Percentiles rank a stretch among this genome's conserved stretches.
Evolutionary conservation across 805 yeast genomes (phyloP).

Genomic region (Hyphopichia homilentoma): DNA sequence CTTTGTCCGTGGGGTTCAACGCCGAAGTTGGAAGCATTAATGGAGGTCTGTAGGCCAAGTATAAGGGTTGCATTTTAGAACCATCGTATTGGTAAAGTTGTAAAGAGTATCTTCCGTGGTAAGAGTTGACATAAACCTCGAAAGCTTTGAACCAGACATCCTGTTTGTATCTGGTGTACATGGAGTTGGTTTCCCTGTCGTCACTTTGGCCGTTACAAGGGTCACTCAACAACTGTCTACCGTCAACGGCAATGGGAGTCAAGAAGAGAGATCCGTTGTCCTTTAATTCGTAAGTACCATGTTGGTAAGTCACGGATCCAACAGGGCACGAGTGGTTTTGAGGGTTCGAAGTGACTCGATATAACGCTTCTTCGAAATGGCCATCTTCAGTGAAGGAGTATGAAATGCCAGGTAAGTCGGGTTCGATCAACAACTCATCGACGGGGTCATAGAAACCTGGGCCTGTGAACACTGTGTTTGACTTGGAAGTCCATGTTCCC

Average conservation of each 20-base stretch:
- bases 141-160: slow-evolving; percentile 55
- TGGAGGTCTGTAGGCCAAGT: slow-evolving; percentile 90
- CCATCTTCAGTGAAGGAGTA: slow-evolving; percentile 94
- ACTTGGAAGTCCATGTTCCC: slow-evolving; percentile 96
- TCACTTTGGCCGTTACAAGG: slow-evolving; percentile 74
- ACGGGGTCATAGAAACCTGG: slow-evolving; percentile 96
- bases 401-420: slow-evolving; percentile 91
- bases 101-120: slow-evolving; percentile 79
- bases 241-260: slow-evolving; percentile 80
- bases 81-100: slow-evolving; percentile 79
- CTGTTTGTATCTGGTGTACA: slow-evolving; percentile 72
- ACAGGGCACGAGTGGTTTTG: slow-evolving; percentile 75
- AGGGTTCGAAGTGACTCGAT: slow-evolving; percentile 71
- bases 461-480: slow-evolving; percentile 93
- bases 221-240: slow-evolving; percentile 83
- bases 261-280: slow-evolving; percentile 66
- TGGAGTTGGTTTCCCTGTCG: slow-evolving; percentile 34
- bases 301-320: slow-evolving; percentile 83
- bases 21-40: slow-evolving; percentile 93
- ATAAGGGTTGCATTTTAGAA: slow-evolving; percentile 76
- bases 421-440: slow-evolving; percentile 91
- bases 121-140: slow-evolving; percentile 62
- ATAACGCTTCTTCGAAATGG: slow-evolving; percentile 82
- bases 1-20: slow-evolving; percentile 72
- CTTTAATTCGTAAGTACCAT: slow-evolving; percentile 69